Evolutionary conservation across 352 stramenopile species (phyloP), one percentile per base, ranked within the genome.

Genomic region (Phytophthora idaei): DNA sequence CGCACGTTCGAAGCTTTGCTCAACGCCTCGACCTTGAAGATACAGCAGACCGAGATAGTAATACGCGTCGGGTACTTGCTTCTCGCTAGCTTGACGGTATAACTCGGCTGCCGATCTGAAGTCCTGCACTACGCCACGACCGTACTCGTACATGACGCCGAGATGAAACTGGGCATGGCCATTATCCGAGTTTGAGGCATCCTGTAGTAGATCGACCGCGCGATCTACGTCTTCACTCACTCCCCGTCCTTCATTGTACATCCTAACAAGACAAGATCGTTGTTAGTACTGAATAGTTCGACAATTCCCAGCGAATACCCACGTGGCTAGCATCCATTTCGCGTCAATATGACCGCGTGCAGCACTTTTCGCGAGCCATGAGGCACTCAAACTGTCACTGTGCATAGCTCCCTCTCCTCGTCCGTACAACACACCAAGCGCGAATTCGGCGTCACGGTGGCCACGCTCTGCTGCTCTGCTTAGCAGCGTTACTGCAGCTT

Each of bases 21-120:
- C 62, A 21, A 80, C 66, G 3, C 84, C 84, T 49, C 84, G 76
- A 8, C 83, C 81, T 3, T 78, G 59, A 1, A 66, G 57, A 29
- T 85, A 34, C 15, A 90, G 71, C 34, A 92, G 55, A 3, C 66
- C 81, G 8, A 92, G 64, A 44, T 84, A 87, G 73, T 90, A 89
- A 9, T 61, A 70, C 0, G 80, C 84, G 14, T 90, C 81, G 1
- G 67, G 28, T n/a, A 88, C 61, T 28, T 68, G 52, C 6, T 57
- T 47, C 59, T 67, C 27, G 2, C 39, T 57, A 3, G 62, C 80
- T 34, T 64, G 61, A 11, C 58, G 57, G 60, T 86, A 86, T 32
- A 85, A 54, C 7, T 66, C 55, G 1, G 74, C 73, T 12, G 80
- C 77, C n/a, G 61, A 45, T 8, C 46, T 55, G 34, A 79, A 83